Evolutionary conservation across 2,329 filamentous ascomycete genomes (phyloP).

Genomic region (Pseudopyricularia javanii): DNA sequence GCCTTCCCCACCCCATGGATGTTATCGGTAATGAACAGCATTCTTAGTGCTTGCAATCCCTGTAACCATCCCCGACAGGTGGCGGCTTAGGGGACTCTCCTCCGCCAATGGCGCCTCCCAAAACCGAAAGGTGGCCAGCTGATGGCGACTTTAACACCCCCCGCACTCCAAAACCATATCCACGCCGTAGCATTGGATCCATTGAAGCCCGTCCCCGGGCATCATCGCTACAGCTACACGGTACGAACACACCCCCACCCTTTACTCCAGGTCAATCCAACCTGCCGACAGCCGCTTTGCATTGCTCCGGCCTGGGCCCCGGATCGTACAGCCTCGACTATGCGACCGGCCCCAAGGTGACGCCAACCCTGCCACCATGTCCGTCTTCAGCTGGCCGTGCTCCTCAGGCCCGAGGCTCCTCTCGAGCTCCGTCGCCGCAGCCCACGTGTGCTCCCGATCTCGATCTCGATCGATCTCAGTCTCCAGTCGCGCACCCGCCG

Average conservation of each 20-base stretch:
- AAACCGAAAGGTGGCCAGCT: neutral
- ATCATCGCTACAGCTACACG: too few species aligned
- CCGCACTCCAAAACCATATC: neutral
- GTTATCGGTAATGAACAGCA: constrained; percentile 17
- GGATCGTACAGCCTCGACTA: neutral
- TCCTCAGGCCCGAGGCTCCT: constrained; percentile 3
- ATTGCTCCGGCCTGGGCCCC: neutral
- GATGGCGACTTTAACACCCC: neutral
- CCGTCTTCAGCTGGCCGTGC: constrained; percentile 6
- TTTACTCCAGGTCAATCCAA: neutral
- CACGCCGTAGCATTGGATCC: neutral
- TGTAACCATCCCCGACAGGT: neutral
- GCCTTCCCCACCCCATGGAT: too few species aligned
- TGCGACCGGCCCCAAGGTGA: neutral
- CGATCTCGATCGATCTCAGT: constrained; percentile 15
- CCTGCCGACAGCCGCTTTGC: neutral
- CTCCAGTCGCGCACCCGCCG: constrained; percentile 13
- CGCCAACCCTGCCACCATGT: constrained; percentile 5
- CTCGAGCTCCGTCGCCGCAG: neutral
- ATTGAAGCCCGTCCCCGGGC: too few species aligned
- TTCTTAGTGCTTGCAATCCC: neutral
- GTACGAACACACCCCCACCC: too few species aligned
- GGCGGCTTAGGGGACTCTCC: neutral
- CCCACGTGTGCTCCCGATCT: neutral
- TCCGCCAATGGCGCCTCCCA: neutral